A percentile compares a stretch with the other conserved stretches of the same genome.
phyloP scores from a whole-genome alignment of 2,329 filamentous ascomycete genomes.

The Dactylellina cionopaga region DNA sequence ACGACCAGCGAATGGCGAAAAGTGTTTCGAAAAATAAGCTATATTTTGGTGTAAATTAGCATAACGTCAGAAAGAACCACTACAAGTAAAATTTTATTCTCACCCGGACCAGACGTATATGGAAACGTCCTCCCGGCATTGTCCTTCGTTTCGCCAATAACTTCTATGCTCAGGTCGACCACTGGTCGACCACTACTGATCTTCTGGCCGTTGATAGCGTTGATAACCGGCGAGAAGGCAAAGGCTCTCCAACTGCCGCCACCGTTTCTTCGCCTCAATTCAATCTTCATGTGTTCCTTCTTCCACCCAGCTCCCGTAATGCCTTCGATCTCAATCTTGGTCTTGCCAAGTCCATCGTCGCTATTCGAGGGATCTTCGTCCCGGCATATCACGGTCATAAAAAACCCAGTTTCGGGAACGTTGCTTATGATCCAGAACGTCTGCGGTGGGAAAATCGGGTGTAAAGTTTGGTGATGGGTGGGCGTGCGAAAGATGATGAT shows the following conservation, averaged over 20 bases:
- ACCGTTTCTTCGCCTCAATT: conserved; percentile 39
- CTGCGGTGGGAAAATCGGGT: conserved; percentile 45
- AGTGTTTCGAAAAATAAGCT: conserved; percentile 52
- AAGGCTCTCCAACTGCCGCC: conserved; percentile 50
- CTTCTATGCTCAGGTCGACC: conserved; percentile 46
- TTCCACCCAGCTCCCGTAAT: conserved; percentile 42
- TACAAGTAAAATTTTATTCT: background rate
- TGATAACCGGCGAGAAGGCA: conserved; percentile 42
- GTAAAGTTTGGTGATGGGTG: conserved; percentile 42
- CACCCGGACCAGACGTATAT: conserved; percentile 47
- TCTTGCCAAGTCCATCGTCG: conserved; percentile 44
- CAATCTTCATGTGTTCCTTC: conserved; percentile 51
- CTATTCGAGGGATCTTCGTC: conserved; percentile 48
- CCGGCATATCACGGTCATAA: conserved; percentile 36
- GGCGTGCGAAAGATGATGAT: conserved; percentile 49
- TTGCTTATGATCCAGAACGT: conserved; percentile 50
- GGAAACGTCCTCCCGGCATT: conserved; percentile 35
- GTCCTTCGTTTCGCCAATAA: conserved; percentile 44
- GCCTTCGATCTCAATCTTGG: conserved; percentile 41
- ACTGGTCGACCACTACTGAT: conserved; percentile 46
- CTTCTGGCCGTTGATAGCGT: conserved; percentile 45
- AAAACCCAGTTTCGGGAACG: conserved; percentile 43
- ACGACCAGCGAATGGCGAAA: conserved; percentile 44
- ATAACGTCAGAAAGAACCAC: background rate
- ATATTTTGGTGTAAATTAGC: background rate